These are phyloP conservation scores for Syncephalastrum monosporum DNA, from an alignment of 371 early-diverging fungal species.

Conservation along the genomic window DNA sequence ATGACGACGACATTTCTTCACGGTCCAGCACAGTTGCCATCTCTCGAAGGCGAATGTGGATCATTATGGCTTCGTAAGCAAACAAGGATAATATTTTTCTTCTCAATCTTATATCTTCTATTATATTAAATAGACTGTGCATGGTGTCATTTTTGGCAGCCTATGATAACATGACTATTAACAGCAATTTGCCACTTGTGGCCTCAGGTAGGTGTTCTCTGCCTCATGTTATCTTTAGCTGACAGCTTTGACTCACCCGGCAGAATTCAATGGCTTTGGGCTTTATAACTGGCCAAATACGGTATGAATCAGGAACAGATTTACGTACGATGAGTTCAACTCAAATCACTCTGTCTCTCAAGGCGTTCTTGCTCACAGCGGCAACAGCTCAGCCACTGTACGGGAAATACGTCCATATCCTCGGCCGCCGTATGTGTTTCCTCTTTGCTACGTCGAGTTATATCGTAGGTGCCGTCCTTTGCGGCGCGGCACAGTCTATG, in stretches of 20 bases:
- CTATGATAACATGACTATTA: conserved; percentile 41
- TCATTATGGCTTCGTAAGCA: too few species aligned
- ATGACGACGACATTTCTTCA: too few species aligned
- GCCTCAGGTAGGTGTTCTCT: conserved; percentile 22
- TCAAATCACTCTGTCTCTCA: neutral
- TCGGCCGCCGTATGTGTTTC: conserved; percentile 65
- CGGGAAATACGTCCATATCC: conserved; percentile 63
- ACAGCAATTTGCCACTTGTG: conserved; percentile 34
- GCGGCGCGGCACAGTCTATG: conserved; percentile 68
- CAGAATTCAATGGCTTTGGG: conserved; percentile 39
- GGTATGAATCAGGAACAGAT: conserved; percentile 13
- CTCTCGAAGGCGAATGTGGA: too few species aligned
- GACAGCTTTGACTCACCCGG: neutral
- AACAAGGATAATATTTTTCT: too few species aligned
- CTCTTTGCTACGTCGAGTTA: conserved; percentile 61
- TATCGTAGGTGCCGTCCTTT: conserved; percentile 62
- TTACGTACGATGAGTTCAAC: neutral
- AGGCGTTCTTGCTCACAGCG: conserved; percentile 44
- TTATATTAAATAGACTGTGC: conserved; percentile 22
- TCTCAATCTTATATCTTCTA: neutral
- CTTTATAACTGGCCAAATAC: conserved; percentile 43
- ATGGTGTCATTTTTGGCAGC: conserved; percentile 41
- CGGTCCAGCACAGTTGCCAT: too few species aligned
- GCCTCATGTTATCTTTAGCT: neutral
- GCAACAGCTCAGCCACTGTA: conserved; percentile 63